phyloP scores from a whole-genome alignment of 1,139 yeast species.

The Yamadazyma blattariae region DNA sequence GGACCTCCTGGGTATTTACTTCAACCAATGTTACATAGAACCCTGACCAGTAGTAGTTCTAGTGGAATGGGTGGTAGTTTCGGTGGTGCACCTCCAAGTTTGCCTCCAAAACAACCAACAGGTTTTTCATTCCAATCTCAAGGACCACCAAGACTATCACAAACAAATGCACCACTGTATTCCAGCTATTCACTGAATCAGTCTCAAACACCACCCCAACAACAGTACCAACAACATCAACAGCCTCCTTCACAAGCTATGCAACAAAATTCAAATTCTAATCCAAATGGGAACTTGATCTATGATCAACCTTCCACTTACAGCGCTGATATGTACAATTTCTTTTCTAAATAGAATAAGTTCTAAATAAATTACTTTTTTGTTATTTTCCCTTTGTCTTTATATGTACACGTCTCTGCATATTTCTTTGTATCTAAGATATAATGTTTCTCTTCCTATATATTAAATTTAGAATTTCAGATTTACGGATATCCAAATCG shows the following conservation, averaged over 20 bases:
- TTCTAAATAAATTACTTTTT: too few species aligned
- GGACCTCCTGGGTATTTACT: conserved; percentile 1
- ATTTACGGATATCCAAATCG: conserved; percentile 4
- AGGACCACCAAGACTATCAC: conserved; percentile 11
- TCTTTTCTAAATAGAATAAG: conserved; percentile 28
- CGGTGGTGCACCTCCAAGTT: conserved; percentile 17
- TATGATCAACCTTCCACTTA: conserved; percentile 49
- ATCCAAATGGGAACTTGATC: conserved; percentile 22
- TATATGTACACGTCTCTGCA: too few species aligned
- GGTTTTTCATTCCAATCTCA: conserved; percentile 8
- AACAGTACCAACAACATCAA: background rate
- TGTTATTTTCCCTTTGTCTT: too few species aligned
- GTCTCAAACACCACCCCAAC: background rate
- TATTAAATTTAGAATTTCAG: too few species aligned
- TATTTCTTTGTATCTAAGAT: too few species aligned
- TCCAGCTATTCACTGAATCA: background rate
- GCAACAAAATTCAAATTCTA: background rate
- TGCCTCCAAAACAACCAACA: conserved; percentile 19
- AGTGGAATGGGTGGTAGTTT: background rate
- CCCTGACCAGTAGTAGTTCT: conserved; percentile 7
- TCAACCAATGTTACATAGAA: conserved; percentile 12
- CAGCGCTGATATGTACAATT: conserved; percentile 47
- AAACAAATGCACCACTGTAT: background rate
- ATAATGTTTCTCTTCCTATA: too few species aligned
- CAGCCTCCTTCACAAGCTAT: background rate